Evolutionary conservation across 2,329 filamentous ascomycete genomes (phyloP), one percentile per base, ranked within the genome.

Genomic region (Tolypocladium cylindrosporum): DNA sequence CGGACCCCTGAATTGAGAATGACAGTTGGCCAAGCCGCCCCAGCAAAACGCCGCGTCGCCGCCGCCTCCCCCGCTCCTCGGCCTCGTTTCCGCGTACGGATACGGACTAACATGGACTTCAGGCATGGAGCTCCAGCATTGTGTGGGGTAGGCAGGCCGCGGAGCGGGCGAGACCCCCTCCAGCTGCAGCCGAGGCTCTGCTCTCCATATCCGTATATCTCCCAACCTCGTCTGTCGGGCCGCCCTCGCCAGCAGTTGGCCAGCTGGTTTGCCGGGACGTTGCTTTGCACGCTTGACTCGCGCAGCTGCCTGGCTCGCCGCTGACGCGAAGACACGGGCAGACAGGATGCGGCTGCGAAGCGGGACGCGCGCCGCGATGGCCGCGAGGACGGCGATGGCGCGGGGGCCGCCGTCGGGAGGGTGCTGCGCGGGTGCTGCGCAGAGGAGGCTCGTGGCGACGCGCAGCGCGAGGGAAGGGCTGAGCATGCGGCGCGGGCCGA

Each of bases 401-500:
- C 5, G 10, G 48, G 34, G 48, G 27, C 7, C 27, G 14, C 1
- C 16, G 40, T 9, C 19, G 40, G 40, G 40, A 7, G 16, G 1
- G 2, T 2, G 4, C 6, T 40, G 39, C 3, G 48, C 48, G 13
- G 7, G 31, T 13, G 48, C 31, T 24, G 43, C 6, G 34, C 16
- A 55, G 57, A 54, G 55, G 58, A 60, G 61, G 55, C n/a, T 21
- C 48, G 1, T 50, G 55, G 40, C 60, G 60, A 55, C 61, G 48
- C 19, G 11, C 41, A 31, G 27, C 5, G 27, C 4, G 27, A 31
- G 4, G 27, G 57, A 61, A 21, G 60, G 63, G 11, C 50, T 68
- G 54, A 71, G 69, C 53, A 64, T 70, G 50, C 61, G 65, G 62
- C 65, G 60, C 56, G 69, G 70, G 7, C 64, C 69, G 39, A 61